Evolutionary conservation across 225 moss, liverwort and hornwort species (phyloP).

Genomic region (Pleurozium schreberi): DNA sequence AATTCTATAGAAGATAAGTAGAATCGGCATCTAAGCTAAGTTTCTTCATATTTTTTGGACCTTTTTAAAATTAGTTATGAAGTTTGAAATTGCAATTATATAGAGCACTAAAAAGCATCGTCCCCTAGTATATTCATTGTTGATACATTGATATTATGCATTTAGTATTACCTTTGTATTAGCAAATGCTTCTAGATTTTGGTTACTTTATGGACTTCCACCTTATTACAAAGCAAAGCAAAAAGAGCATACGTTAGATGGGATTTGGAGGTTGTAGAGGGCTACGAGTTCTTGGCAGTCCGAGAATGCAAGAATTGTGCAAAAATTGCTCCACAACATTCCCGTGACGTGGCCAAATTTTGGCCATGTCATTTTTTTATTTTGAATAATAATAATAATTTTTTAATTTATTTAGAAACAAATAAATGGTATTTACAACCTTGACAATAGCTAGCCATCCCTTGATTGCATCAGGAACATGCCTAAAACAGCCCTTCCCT

Average conservation of each 20-base stretch:
- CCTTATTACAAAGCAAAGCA: not conserved
- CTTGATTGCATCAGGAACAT: too few species aligned
- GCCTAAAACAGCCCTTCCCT: too few species aligned
- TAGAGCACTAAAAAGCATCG: not conserved
- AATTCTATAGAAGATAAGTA: not conserved
- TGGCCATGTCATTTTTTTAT: too few species aligned
- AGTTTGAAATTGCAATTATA: not conserved
- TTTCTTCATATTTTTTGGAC: not conserved
- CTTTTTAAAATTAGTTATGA: not conserved
- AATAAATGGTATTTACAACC: too few species aligned
- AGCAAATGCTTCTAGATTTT: not conserved
- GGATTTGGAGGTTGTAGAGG: too few species aligned
- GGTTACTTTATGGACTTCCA: rapidly evolving
- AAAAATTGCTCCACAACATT: too few species aligned
- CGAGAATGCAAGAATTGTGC: too few species aligned
- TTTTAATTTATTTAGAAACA: too few species aligned
- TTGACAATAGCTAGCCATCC: too few species aligned
- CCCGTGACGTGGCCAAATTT: too few species aligned
- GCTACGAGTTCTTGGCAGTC: too few species aligned
- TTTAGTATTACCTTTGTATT: not conserved
- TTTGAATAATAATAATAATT: too few species aligned
- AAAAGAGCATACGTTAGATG: rapidly evolving
- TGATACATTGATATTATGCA: not conserved
- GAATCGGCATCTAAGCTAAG: not conserved
- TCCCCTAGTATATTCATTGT: not conserved